Percentiles rank a stretch among this genome's conserved stretches.
These are phyloP conservation scores for Rhizophagus clarus DNA, from an alignment of 192 early-diverging fungal genomes.

Conservation along the genomic window DNA sequence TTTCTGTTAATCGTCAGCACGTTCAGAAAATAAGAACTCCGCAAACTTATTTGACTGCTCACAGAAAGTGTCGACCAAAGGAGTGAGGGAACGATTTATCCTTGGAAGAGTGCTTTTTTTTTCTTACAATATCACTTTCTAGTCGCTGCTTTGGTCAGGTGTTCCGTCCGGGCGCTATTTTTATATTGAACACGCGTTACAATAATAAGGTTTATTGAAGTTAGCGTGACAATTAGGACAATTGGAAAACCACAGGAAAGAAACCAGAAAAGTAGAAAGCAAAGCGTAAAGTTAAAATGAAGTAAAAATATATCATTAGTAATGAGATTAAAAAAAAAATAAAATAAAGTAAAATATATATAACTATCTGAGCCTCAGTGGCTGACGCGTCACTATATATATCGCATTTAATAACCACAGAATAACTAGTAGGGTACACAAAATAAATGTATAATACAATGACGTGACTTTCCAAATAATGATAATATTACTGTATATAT, in stretches of 20 bases:
- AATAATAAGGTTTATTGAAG: neutral
- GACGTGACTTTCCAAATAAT: too few species aligned
- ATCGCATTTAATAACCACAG: neutral
- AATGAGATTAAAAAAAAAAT: neutral
- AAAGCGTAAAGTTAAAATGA: neutral
- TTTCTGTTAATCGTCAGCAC: neutral
- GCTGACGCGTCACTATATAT: neutral
- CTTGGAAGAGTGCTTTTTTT: constrained; percentile 14
- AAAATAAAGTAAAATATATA: neutral
- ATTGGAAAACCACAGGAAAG: neutral
- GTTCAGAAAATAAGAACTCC: neutral
- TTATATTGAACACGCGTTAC: constrained; percentile 9
- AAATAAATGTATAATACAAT: too few species aligned
- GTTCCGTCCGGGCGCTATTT: constrained; percentile 13
- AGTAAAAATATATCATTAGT: neutral
- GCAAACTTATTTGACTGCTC: constrained; percentile 5
- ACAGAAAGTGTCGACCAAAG: constrained; percentile 35
- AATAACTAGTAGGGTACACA: neutral
- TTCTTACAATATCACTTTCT: neutral
- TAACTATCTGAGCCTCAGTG: neutral
- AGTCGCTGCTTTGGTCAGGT: constrained; percentile 12
- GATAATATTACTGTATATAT: too few species aligned
- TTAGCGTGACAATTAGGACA: neutral
- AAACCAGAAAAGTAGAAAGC: neutral
- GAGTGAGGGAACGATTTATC: constrained; percentile 33